Conservation (phyloP, 768 basidiomycete species). For the Hysterangium stoloniferum region DNA sequence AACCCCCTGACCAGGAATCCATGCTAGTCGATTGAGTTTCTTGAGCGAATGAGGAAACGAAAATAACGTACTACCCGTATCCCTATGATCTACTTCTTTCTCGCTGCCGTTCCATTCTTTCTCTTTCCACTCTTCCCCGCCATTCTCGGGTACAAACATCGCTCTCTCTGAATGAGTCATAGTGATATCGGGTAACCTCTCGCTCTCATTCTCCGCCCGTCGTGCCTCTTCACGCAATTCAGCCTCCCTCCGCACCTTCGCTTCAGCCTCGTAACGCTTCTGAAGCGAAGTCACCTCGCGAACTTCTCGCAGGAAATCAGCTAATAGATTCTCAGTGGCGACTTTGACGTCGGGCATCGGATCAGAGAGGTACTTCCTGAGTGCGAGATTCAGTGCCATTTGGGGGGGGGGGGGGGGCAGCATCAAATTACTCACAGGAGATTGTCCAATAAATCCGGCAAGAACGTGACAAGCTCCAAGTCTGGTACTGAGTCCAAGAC, state of each 20-base stretch:
- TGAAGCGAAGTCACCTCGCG: slow-evolving; percentile 75
- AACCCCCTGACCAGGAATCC: slow-evolving; percentile 93
- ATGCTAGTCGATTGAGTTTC: slow-evolving; percentile 39
- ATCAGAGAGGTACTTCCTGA: slow-evolving; percentile 90
- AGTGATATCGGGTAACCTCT: slow-evolving; percentile 52
- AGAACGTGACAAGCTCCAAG: slow-evolving; percentile 86
- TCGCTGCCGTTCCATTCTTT: slow-evolving; percentile 18
- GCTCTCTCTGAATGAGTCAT: slow-evolving; percentile 50
- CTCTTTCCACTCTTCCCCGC: slow-evolving; percentile 40
- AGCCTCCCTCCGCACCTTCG: slow-evolving; percentile 32
- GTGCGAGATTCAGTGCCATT: slow-evolving; percentile 11
- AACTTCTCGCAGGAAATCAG: slow-evolving; percentile 87
- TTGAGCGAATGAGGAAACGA: slow-evolving; percentile 3
- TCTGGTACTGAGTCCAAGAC: slow-evolving; percentile 96
- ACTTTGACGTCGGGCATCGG: slow-evolving; percentile 89
- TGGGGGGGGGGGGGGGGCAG: not conserved
- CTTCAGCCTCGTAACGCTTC: slow-evolving; percentile 51
- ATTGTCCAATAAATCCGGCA: slow-evolving; percentile 93
- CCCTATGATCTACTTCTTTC: slow-evolving; percentile 46
- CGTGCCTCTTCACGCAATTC: slow-evolving; percentile 36
- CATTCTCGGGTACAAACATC: slow-evolving; percentile 26
- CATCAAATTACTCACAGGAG: slow-evolving; percentile 57
- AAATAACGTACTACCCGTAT: slow-evolving; percentile 49
- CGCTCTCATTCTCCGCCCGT: slow-evolving; percentile 35
- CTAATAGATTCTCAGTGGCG: slow-evolving; percentile 82